Evolutionary conservation across 495 filamentous ascomycete species (phyloP).

Genomic region (Talaromyces trachyspermus): DNA sequence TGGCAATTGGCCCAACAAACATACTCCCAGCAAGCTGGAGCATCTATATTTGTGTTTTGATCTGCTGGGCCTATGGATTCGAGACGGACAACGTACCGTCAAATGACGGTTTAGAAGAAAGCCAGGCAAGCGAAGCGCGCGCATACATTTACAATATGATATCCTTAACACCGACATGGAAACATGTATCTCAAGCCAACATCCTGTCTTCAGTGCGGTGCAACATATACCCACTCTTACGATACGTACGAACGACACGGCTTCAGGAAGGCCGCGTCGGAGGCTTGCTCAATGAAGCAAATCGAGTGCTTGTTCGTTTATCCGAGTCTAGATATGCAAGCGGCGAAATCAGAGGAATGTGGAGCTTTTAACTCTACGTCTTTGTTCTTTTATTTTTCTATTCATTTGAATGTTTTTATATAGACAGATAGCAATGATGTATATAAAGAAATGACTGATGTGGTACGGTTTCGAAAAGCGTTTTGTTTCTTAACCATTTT

Average conservation of each 20-base stretch:
- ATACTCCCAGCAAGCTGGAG: constrained; percentile 17
- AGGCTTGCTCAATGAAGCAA: constrained; percentile 15
- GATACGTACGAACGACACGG: neutral
- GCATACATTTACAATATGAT: constrained; percentile 11
- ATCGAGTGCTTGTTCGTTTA: constrained; percentile 12
- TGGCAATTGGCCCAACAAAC: neutral
- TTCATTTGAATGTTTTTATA: too few species aligned
- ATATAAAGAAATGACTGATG: constrained; percentile 1
- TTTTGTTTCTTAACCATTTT: neutral
- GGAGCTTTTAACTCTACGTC: constrained; percentile 10
- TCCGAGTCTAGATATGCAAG: constrained; percentile 8
- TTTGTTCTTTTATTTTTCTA: too few species aligned
- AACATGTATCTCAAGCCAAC: constrained; percentile 5
- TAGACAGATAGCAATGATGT: too few species aligned
- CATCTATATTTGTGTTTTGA: constrained; percentile 13
- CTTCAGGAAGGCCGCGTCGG: constrained; percentile 10
- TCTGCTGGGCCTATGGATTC: constrained; percentile 18
- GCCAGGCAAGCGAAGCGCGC: neutral
- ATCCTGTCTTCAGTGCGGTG: constrained; percentile 5
- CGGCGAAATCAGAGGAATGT: constrained; percentile 11
- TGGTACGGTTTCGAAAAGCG: neutral
- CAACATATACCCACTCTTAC: constrained; percentile 6
- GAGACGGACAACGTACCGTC: neutral
- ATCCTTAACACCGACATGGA: constrained; percentile 7
- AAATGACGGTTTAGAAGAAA: neutral